Percentiles rank a stretch among this genome's conserved stretches.
These are phyloP conservation scores for Plectranthus barbatus DNA, from an alignment of 257 asterid genomes.

Conservation along the genomic window DNA sequence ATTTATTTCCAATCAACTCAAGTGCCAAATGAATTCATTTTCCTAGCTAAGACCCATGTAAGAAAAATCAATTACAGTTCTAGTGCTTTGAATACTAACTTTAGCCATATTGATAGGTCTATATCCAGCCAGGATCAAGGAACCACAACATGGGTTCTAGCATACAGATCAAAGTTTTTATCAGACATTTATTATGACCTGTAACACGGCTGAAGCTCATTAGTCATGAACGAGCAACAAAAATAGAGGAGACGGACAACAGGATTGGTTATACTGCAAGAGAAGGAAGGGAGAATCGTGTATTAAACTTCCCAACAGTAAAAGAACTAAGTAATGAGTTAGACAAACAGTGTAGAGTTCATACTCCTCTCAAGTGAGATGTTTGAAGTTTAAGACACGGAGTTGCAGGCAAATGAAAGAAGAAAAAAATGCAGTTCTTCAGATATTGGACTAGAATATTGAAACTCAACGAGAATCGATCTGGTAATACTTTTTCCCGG, in stretches of 20 bases:
- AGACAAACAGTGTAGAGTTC: no score
- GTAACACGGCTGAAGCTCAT: neutral
- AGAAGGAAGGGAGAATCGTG: neutral
- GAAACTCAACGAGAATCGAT: neutral
- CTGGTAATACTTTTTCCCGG: neutral
- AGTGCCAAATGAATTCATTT: neutral
- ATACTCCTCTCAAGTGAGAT: no score
- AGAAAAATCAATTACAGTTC: neutral
- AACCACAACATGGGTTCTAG: neutral
- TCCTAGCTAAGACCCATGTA: neutral
- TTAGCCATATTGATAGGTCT: neutral
- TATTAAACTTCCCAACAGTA: no score
- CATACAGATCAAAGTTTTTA: neutral
- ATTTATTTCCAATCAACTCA: neutral
- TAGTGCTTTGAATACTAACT: neutral
- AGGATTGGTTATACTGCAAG: neutral
- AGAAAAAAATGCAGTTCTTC: neutral
- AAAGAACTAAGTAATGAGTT: no score
- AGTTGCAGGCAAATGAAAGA: neutral
- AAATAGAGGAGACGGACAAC: neutral
- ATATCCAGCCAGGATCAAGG: neutral
- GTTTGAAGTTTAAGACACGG: neutral
- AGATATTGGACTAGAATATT: neutral
- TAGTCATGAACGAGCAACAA: neutral
- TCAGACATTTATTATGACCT: neutral